These are phyloP conservation scores for Podaxis sp. DNA, from an alignment of 768 basidiomycete genomes.

Conservation along the genomic window DNA sequence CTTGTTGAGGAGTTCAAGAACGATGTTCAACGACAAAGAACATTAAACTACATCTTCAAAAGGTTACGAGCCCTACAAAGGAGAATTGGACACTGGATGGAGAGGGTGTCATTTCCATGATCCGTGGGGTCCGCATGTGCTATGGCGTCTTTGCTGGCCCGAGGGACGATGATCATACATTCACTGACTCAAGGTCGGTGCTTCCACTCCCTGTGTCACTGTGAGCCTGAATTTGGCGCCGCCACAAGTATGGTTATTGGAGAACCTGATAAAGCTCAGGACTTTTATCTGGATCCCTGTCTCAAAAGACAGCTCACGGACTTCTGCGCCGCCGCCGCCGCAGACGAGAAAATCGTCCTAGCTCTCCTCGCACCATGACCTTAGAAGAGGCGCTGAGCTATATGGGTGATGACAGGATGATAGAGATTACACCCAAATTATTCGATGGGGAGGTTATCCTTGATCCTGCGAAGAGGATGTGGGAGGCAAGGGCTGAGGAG, in stretches of 20 bases:
- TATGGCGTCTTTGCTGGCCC: conserved; percentile 48
- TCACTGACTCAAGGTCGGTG: conserved; percentile 40
- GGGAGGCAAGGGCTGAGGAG: conserved; percentile 25
- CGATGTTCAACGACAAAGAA: conserved; percentile 50
- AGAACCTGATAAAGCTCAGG: conserved; percentile 45
- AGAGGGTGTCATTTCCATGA: conserved; percentile 50
- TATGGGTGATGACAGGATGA: conserved; percentile 49
- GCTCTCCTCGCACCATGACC: conserved; percentile 41
- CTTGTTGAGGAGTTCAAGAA: conserved; percentile 54
- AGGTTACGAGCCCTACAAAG: conserved; percentile 32
- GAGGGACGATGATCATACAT: conserved; percentile 45
- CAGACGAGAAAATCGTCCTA: conserved; percentile 51
- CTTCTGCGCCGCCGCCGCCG: conserved; percentile 46
- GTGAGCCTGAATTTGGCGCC: too few species aligned
- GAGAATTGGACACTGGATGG: conserved; percentile 42
- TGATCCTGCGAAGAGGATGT: conserved; percentile 34
- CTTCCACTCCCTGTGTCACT: neutral
- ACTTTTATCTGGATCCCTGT: conserved; percentile 48
- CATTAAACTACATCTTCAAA: conserved; percentile 55
- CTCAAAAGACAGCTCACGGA: conserved; percentile 52
- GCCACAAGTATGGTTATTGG: too few species aligned
- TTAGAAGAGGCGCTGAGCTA: conserved; percentile 48
- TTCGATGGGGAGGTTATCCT: conserved; percentile 43
- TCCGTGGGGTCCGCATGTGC: conserved; percentile 46
- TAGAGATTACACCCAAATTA: conserved; percentile 46